Base-by-base conservation (phyloP, 768 basidiomycete species). In the Leccinum rimulosum region DNA sequence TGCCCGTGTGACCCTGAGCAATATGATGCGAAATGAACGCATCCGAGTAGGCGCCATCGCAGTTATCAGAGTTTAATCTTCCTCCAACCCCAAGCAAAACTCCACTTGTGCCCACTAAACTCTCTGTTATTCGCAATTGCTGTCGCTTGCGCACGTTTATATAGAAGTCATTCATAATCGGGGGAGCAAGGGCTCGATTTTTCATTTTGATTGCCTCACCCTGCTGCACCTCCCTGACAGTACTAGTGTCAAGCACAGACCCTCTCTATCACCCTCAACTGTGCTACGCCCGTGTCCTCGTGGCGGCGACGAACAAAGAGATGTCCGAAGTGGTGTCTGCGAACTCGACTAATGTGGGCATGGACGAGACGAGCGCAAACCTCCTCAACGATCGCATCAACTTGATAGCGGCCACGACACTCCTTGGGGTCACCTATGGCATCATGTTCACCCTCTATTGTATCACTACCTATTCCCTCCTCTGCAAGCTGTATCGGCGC, bases 111-210 rank as follows among this genome's bases (percentile, higher is more conserved):
- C 48, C 43, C 43, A 30, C 50, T 55, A 33, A 33, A n/a, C 9
- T 38, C 22, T 19, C 28, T 36, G n/a, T 49, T 51, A 9, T 56
- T 50, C 30, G 19, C 30, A 43, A n/a, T 31, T 48, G 31, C 55
- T 27, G 31, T 25, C 57, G 49, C 51, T 66, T 64, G 51, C 65
- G 27, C 69, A 69, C 69, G 69, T 33, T 64, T 69, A 69, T 69
- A 62, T 71, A 49, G 31, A 33, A 5, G n/a, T 55, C 48, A 35
- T 61, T 66, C 59, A 64, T 60, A 69, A 70, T 56, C 45, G 33
- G 8, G 15, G 31, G 11, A 55, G 14, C 22, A 35, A 40, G 14
- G 38, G 38, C 17, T 58, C 50, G 33, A 50, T 33, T 36, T 25
- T 59, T 61, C 59, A 66, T 68, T 63, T 63, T 31, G 35, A 57